These are phyloP conservation scores for Calonectria montana DNA, from an alignment of 2,329 filamentous ascomycete species.

Conservation along the genomic window DNA sequence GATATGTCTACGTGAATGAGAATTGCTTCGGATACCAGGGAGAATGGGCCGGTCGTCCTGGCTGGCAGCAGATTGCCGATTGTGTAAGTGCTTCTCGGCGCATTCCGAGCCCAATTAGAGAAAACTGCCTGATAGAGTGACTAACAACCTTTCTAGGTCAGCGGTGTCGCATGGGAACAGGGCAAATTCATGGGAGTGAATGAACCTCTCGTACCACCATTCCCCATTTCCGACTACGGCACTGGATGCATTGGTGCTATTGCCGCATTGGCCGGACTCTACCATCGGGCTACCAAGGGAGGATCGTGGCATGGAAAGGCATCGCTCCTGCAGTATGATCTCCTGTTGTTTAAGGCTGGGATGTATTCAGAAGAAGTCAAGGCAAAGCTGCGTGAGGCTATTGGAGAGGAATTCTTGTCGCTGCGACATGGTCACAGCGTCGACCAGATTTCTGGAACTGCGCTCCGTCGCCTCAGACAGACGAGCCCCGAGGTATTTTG, in stretches of 20 bases:
- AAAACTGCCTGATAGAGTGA: neutral
- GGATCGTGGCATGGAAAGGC: conserved; percentile 75
- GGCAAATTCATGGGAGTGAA: conserved; percentile 70
- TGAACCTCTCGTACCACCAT: conserved; percentile 74
- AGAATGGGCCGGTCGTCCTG: conserved; percentile 72
- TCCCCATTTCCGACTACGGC: conserved; percentile 74
- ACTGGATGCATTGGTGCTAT: conserved; percentile 79
- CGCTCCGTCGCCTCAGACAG: conserved; percentile 56
- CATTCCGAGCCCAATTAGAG: neutral
- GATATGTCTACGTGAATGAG: conserved; percentile 76
- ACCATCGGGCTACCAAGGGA: conserved; percentile 69
- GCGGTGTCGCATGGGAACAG: conserved; percentile 71
- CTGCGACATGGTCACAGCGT: conserved; percentile 72
- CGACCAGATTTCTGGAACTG: conserved; percentile 71
- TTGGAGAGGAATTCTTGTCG: conserved; percentile 64
- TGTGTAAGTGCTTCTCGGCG: conserved; percentile 52
- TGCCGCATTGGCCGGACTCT: conserved; percentile 72
- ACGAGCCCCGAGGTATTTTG: conserved; percentile 23
- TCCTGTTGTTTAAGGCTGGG: conserved; percentile 72
- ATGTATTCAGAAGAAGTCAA: conserved; percentile 66
- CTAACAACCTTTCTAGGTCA: conserved; percentile 50
- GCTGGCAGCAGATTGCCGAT: conserved; percentile 80
- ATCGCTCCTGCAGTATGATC: conserved; percentile 75
- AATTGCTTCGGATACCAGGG: conserved; percentile 74
- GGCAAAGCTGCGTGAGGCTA: conserved; percentile 59